Base-by-base conservation (phyloP, 1,139 yeast genomes). In the Schwanniomyces etchellsii region DNA sequence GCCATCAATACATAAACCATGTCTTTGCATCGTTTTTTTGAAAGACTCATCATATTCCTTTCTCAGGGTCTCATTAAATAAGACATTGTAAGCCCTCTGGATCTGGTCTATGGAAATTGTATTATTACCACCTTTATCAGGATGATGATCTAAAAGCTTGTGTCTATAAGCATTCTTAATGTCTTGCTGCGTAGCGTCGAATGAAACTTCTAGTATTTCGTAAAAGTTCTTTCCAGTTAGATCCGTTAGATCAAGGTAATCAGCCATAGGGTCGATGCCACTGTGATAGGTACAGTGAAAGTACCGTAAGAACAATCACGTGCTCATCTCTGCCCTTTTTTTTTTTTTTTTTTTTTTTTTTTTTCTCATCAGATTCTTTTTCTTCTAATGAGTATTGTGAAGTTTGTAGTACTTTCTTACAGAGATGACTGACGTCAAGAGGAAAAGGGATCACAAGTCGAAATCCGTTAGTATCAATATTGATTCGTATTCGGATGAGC, bases 121-220 rank as follows among this genome's bases (percentile, higher is more conserved):
- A 18, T 36, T 34, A 22, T 34, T 28, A 13, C 38, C 37, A 40
- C 57, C 57, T 48, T 86, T 86, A 47, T 86, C 96, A 0, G 96
- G 96, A 50, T 86, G 96, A 6, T 72, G 53, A 4, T 52, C 48
- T 3, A 88, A 58, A n/a, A 86, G 62, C 12, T 68, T 70, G 22
- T 52, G 56, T 35, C 68, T 70, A 47, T 86, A 88, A 0, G 91
- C 86, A 10, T 50, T 49, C 42, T 75, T 78, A 16, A 88, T 64
- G 11, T 71, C 76, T 0, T 26, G 42, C 0, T 42, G 39, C 0
- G 57, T 34, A 0, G 77, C 69, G 5, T 56, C 55, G 2, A 58
- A 52, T 0, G 47, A 42, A 2, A 81, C 55, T 1, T 70, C 78
- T 7, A 83, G 62, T 0, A 78, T 49, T 30, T 74, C 75, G 47